Evolutionary conservation across 192 early-diverging fungal genomes (phyloP), one percentile per base, ranked within the genome.

Genomic region (Gonapodya sp.): DNA sequence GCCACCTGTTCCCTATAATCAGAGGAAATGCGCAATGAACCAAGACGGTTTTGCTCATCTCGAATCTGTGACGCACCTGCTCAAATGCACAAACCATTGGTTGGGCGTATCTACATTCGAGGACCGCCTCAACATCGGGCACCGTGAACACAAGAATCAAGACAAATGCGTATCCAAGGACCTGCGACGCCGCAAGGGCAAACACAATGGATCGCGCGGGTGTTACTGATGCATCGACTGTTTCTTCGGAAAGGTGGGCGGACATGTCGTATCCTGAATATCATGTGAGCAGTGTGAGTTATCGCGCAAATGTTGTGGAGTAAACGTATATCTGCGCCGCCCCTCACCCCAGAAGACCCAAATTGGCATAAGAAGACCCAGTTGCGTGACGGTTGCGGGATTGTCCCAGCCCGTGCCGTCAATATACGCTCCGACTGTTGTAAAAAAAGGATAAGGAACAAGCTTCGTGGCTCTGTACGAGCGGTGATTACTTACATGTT

Each of bases 191-290:
- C 46, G 46, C 46, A 64, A 64, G 46, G 8, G 46, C 46, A 64
- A 64, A 64, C 8, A 64, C 46, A 24, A 64, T 64, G 46, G 46
- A 64, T 24, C 46, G 46, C 46, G 46, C 46, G 46, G 46, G 46
- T 24, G 24, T 64, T 24, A 64, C 46, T 64, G 46, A 8, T 8
- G 46, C 46, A 24, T 64, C 46, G 24, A 64, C 46, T 16, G 75
- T 77, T 34, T 77, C 75, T 34, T 77, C 75, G 75, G 75, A 77
- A 77, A 77, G 75, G 75, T 77, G 75, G 8, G 75, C 2, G 8
- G 75, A 77, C 30, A 34, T 34, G 34, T 77, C 75, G 75, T 77
- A 77, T 18, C 75, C 75, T 64, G 46, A 8, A 64, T 24, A 64
- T 16, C 46, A 64, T 64, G 46, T 64, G 46, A 8, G 46, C 46